Conservation (phyloP, 192 early-diverging fungal genomes). For the Coemansia sp. region DNA sequence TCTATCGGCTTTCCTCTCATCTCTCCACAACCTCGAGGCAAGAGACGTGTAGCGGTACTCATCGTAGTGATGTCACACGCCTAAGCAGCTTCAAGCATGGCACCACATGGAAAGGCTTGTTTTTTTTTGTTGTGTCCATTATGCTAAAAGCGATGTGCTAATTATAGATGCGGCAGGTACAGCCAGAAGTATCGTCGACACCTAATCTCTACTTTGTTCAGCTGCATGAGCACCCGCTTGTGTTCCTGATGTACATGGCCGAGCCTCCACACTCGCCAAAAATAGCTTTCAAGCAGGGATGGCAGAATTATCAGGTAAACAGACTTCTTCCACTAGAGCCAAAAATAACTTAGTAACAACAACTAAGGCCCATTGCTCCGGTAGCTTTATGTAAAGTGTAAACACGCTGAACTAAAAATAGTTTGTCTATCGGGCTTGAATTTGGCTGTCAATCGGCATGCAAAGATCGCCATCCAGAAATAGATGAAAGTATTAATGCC, state of each 20-base stretch:
- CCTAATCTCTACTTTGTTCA: not conserved
- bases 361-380: not conserved
- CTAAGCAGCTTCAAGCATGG: conserved; percentile 3
- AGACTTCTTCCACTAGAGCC: not conserved
- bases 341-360: not conserved
- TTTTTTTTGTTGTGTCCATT: not conserved
- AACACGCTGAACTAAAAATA: conserved; percentile 1
- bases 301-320: not conserved
- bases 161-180: conserved; percentile 8
- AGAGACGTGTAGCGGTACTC: not conserved
- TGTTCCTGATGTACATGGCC: not conserved
- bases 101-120: not conserved
- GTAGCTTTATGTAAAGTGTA: conserved; percentile 3
- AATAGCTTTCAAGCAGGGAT: conserved; percentile 7
- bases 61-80: not conserved
- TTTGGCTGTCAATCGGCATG: not conserved
- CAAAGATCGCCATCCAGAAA: conserved; percentile 3
- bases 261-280: not conserved
- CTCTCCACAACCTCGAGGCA: not conserved
- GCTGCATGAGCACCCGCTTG: not conserved
- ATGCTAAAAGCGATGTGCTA: not conserved
- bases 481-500: conserved; percentile 1
- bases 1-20: not conserved
- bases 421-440: not conserved
- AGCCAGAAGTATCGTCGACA: conserved; percentile 4